These are phyloP conservation scores for Cordyceps cateniannulata DNA, from an alignment of 2,329 filamentous ascomycete genomes.

Conservation along the genomic window DNA sequence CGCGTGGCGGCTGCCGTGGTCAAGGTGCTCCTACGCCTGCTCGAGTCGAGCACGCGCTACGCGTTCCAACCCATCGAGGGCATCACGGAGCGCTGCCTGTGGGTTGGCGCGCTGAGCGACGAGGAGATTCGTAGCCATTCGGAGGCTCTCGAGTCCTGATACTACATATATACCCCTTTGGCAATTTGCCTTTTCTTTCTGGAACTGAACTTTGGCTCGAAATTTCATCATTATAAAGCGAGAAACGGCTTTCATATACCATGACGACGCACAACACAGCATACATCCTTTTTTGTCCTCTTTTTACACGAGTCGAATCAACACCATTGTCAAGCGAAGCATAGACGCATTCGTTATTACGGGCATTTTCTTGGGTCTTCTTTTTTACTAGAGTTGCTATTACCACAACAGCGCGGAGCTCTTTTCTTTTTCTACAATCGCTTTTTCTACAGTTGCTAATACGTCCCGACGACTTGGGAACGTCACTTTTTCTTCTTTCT, in stretches of 20 bases:
- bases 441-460: not conserved
- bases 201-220: not conserved
- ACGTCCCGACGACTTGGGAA: not conserved
- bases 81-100: constrained; percentile 74
- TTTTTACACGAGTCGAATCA: not conserved
- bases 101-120: constrained; percentile 71
- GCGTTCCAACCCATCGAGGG: constrained; percentile 68
- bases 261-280: not conserved
- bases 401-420: not conserved
- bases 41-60: constrained; percentile 73
- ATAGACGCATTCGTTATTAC: not conserved
- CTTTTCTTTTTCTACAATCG: not conserved
- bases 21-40: constrained; percentile 70
- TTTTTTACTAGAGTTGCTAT: not conserved
- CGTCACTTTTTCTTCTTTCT: no score
- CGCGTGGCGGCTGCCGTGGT: constrained; percentile 69
- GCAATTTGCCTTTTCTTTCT: not conserved
- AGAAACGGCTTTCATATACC: not conserved
- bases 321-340: not conserved
- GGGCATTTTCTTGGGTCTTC: not conserved
- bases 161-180: not conserved
- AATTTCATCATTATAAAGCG: not conserved
- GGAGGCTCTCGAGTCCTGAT: constrained; percentile 38
- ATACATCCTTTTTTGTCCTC: not conserved
- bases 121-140: constrained; percentile 61